Evolutionary conservation across 306 rosid species (phyloP), one percentile per base, ranked within the genome.

Genomic region (Cicer arietinum): DNA sequence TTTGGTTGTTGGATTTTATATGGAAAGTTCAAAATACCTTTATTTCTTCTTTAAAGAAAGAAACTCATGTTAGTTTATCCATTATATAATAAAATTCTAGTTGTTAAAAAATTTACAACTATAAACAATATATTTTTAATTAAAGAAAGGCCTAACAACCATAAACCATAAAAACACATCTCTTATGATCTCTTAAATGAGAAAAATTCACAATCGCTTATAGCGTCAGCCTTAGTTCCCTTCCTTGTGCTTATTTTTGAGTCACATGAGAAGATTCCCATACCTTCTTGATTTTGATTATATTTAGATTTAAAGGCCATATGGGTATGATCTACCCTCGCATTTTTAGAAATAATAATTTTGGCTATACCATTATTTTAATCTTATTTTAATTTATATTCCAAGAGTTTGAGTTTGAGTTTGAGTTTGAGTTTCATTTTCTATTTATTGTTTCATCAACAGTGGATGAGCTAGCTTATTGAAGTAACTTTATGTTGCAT

Each of bases 401-500:
- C 58, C 67, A 46, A 74, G 60, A 73, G 47, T 57, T 47, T 56
- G 22, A 20, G 22, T 20, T 20, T 20, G 1, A 20, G n/a, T n/a
- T n/a, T n/a, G n/a, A n/a, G n/a, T n/a, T n/a, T n/a, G n/a, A n/a
- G n/a, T n/a, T n/a, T n/a, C n/a, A n/a, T n/a, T 20, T 20, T 20
- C 22, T 20, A 20, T 20, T 20, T 20, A 20, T 59, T 48, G 67
- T 63, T 72, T 67, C 17, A 44, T 71, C 18, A 39, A 2, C 16
- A 35, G 30, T 73, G 50, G 56, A 67, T 73, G 40, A 52, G 8
- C 60, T 59, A 52, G 56, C 82, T 78, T 53, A 20, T 79, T 45
- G 71, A 63, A 69, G 61, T 80, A 68, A 71, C 12, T 70, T 47
- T 42, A 44, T 17, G 8, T 71, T 78, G 65, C 59, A 37, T 76